Evolutionary conservation across 2,329 filamentous ascomycete genomes (phyloP), one percentile per base, ranked within the genome.

Genomic region (Myriangium duriaei): DNA sequence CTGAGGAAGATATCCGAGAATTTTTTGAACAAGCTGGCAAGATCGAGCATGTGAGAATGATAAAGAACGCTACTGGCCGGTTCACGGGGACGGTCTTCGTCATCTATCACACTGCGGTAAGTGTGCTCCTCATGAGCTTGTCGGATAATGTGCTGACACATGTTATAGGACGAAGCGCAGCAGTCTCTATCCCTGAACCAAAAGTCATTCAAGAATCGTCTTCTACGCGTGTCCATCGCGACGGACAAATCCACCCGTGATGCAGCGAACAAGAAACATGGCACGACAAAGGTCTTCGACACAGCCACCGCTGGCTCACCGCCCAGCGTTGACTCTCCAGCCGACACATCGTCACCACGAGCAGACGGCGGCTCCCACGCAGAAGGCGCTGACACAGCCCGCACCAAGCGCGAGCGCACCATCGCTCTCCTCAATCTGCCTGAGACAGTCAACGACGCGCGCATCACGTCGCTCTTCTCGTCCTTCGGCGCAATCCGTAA

Each of bases 371-470:
- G 45, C 15, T 54, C 17, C 12, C 11, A 31, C 4, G 24, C 32
- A 33, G 16, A 39, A 11, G 26, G 37, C 30, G 48, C 51, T 5
- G 45, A 51, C 11, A 48, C 46, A 15, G 47, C 45, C 29, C 48
- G 42, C 24, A 52, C 50, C 1, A 54, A 55, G 14, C 49, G 47
- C 29, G 73, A 77, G 34, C 77, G 85, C 37, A 91, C 83, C 1
- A 69, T 96, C 34, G 80, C 79, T 7, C 65, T 98, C 17, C 74
- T 95, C 60, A 81, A 87, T 45, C 66, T 98, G 1, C 85, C 91
- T 1, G 91, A 96, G 52, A 96, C 87, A 0, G 75, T 96, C 51
- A 95, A 92, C 47, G 84, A 93, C 51, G 76, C 81, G 1, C 83
- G 87, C 18, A 74, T 98, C 39, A 74, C 74, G 31, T 69, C 76